Evolutionary conservation across 129 eudicot genomes (phyloP).

Genomic region (Silybum marianum): DNA sequence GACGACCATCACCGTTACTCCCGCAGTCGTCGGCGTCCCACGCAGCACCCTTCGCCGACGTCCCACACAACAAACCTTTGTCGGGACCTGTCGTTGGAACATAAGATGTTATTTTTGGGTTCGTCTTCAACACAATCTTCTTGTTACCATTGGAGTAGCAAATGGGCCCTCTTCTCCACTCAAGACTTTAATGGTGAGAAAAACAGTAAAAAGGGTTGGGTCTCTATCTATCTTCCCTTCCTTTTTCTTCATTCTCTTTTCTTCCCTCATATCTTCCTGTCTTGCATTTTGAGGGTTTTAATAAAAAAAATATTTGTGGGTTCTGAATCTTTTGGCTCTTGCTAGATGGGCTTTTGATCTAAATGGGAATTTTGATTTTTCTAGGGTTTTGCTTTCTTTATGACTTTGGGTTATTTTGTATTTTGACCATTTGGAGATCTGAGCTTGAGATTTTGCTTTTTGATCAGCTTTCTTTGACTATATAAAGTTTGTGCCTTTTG

Average conservation of each 20-base stretch:
- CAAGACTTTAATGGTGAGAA: slow-evolving; percentile 49
- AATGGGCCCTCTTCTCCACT: slow-evolving; percentile 77
- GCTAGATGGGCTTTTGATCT: slow-evolving; percentile 25
- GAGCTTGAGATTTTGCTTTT: slow-evolving; percentile 33
- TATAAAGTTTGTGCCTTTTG: slow-evolving; percentile 41
- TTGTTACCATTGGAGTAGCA: slow-evolving; percentile 36
- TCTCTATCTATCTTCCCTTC: slow-evolving; percentile 22
- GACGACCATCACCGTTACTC: too few species aligned
- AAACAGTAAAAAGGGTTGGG: slow-evolving; percentile 31
- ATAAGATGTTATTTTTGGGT: slow-evolving; percentile 24
- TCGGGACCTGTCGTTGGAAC: too few species aligned
- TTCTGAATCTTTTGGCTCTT: neutral
- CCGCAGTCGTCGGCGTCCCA: too few species aligned
- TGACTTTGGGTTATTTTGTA: slow-evolving; percentile 18
- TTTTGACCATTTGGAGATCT: slow-evolving; percentile 37
- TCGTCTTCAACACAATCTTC: slow-evolving; percentile 53
- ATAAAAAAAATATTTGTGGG: slow-evolving; percentile 18
- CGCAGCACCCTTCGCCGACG: too few species aligned
- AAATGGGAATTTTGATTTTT: slow-evolving; percentile 13
- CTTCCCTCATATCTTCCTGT: slow-evolving; percentile 62
- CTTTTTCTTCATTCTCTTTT: slow-evolving; percentile 34
- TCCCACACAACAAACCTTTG: too few species aligned
- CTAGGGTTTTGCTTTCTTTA: neutral
- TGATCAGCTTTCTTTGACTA: slow-evolving; percentile 36
- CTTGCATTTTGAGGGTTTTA: slow-evolving; percentile 41